Evolutionary conservation across 345 rosid genomes (phyloP), one percentile per base, ranked within the genome.

Genomic region (Durio zibethinus): DNA sequence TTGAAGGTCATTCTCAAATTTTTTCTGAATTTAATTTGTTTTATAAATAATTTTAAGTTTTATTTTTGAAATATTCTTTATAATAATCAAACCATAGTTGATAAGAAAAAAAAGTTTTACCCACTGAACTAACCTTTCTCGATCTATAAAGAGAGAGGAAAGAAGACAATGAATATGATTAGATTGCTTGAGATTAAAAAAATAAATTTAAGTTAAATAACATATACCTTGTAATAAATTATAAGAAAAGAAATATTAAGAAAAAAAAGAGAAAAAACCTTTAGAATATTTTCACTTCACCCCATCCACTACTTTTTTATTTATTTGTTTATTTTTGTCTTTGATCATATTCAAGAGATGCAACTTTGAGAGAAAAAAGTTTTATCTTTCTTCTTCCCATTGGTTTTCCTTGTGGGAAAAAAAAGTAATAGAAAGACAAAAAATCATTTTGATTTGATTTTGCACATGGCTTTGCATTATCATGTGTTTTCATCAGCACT

Each of bases 251-350:
- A 5, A 14, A 31, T 12, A 14, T n/a, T 4, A 1, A 62, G 40
- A 31, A 31, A 29, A 62, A 62, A 18, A 5, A 14, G 9, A 31
- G 8, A 14, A 5, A 62, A 57, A 60, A 29, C 9, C 36, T 12
- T 2, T 72, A 1, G 5, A 72, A 31, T 72, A 5, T 20, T 52
- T 50, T 72, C 43, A 72, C 10, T 52, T 52, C 45, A 72, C 75
- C 75, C 75, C 75, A 52, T 72, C 75, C 75, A 72, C 62, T 10
- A 52, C 29, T 52, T 71, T 71, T 35, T 20, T n/a, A n/a, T n/a
- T 4, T 25, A 36, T 36, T 36, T 23, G 1, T 35, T 12, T 1
- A 23, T n/a, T 18, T 40, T 57, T 4, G 4, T 14, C 27, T 29
- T 60, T 29, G 5, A 20, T 72, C 47, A 72, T 50, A 31, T 10